Evolutionary conservation across 1,139 yeast genomes (phyloP), one percentile per base, ranked within the genome.

Genomic region (Scheffersomyces stambukii): DNA sequence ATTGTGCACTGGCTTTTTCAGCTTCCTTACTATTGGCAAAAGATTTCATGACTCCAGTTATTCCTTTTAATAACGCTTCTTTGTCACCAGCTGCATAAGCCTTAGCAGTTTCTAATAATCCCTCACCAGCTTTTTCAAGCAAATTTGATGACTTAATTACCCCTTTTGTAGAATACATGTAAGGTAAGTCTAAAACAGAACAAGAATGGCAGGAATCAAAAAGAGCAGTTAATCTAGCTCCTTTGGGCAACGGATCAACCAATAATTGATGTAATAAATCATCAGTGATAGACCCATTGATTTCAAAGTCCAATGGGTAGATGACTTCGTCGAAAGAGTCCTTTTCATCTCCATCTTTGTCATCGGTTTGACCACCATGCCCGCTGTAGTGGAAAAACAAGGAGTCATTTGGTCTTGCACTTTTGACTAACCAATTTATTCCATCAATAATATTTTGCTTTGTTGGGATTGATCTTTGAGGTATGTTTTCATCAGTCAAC

Each of bases 191-290:
- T 48, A 89, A 60, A 1, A 79, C 94, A 4, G 96, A 81, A 16
- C 96, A 97, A 2, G 95, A 84, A 52, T 89, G 97, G 53, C 97
- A 89, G 13, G 94, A 81, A 59, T 89, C 97, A 49, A 79, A 88
- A 42, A 89, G 63, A 0, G 95, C 95, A 2, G 96, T 89, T 40
- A 89, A 68, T 41, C 94, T 71, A 34, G 88, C 85, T 24, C 97
- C 96, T 2, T 81, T 75, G 16, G 80, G 85, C 42, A 89, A 68
- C 0, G 86, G 76, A 38, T 66, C 69, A 15, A 89, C 96, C 78
- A 89, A 66, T 30, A 82, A 74, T 30, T 72, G 84, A 52, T 89
- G 96, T 74, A 89, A 74, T 19, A 75, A 73, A 56, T 89, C 97
- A 54, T 89, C 97, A 5, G 80, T 71, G 33, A 89, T 75, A 35